Base-by-base conservation (phyloP, 2,329 filamentous ascomycete genomes). In the Escovopsis sp. region DNA sequence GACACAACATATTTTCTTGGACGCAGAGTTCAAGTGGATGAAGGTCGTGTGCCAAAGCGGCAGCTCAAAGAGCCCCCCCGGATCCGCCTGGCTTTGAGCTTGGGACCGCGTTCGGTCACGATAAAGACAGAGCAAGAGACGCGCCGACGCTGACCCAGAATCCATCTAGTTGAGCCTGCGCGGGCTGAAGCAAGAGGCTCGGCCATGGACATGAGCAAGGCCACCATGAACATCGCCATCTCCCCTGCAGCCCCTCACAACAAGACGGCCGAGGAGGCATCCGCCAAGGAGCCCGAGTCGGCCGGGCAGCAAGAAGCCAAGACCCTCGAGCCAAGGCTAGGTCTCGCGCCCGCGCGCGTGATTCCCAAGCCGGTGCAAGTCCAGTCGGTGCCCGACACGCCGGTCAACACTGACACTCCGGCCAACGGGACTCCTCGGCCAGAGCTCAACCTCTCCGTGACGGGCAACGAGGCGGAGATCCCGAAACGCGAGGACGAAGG, bases 361-460 rank as follows among this genome's bases (percentile, higher is more conserved):
- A 39, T 36, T 16, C 51, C 55, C 8, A 55, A 54, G 41, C 52
- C 56, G 5, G 56, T 57, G 27, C 54, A 60, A 44, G 43, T 58
- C 31, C 47, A 45, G 16, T 55, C 55, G 13, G 50, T 53, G 7
- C 53, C 54, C 14, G 43, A 58, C 43, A 61, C 55, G 8, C 58
- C 59, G 16, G 35, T 57, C 34, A 51, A 57, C 29, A 44, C 45
- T 14, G 39, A 40, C 31, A 58, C 57, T 19, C 54, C 57, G 2
- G 55, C 48, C 12, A 55, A 51, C 16, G 57, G 50, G 23, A 54
- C 51, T 3, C 56, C 54, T 6, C 43, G 53, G 28, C 57, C 53
- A 3, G 57, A 54, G 40, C 44, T 59, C 26, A 52, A 50, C 19
- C 48, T 57, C 34, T 37, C 48, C 5, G 47, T 50, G 23, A 55